Conservation (phyloP, 2,329 filamentous ascomycete species). For the Pseudonectria foliicola region DNA sequence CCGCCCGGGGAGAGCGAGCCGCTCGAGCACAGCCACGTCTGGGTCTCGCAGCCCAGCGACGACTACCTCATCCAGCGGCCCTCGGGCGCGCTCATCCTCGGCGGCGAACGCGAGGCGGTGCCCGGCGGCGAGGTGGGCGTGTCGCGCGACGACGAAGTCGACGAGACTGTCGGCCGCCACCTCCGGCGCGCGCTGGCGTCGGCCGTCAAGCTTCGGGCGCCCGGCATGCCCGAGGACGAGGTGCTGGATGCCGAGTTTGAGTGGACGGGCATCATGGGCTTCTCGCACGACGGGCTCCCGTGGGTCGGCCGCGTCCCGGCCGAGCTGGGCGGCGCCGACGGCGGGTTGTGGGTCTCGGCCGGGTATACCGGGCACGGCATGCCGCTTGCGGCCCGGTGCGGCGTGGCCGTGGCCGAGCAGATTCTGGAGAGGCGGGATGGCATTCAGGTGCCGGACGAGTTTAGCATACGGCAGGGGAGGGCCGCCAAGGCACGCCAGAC, state of each 20-base stretch:
- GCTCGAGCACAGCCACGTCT: conserved; percentile 56
- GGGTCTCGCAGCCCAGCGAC: conserved; percentile 50
- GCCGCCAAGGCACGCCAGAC: conserved; percentile 13
- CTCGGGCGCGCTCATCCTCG: conserved; percentile 56
- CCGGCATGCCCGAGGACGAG: conserved; percentile 30
- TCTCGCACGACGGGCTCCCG: conserved; percentile 57
- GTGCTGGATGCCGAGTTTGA: conserved; percentile 49
- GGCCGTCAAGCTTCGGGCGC: conserved; percentile 34
- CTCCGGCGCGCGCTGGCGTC: conserved; percentile 40
- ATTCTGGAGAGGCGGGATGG: conserved; percentile 38
- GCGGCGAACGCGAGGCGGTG: conserved; percentile 58
- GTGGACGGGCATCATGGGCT: conserved; percentile 81
- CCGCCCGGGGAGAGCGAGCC: conserved; percentile 39
- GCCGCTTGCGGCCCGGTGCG: conserved; percentile 64
- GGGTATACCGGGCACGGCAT: conserved; percentile 73
- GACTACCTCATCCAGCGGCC: conserved; percentile 71
- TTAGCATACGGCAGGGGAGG: conserved; percentile 29
- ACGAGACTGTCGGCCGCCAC: conserved; percentile 47
- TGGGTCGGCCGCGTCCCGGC: conserved; percentile 65
- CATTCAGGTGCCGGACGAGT: conserved; percentile 39
- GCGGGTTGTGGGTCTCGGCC: conserved; percentile 55
- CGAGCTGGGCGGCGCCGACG: conserved; percentile 32
- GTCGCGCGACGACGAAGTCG: conserved; percentile 52
- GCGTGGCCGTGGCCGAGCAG: conserved; percentile 54
- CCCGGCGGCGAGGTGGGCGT: conserved; percentile 41